phyloP scores from a whole-genome alignment of 257 asterid species.

The Scutellaria baicalensis region DNA sequence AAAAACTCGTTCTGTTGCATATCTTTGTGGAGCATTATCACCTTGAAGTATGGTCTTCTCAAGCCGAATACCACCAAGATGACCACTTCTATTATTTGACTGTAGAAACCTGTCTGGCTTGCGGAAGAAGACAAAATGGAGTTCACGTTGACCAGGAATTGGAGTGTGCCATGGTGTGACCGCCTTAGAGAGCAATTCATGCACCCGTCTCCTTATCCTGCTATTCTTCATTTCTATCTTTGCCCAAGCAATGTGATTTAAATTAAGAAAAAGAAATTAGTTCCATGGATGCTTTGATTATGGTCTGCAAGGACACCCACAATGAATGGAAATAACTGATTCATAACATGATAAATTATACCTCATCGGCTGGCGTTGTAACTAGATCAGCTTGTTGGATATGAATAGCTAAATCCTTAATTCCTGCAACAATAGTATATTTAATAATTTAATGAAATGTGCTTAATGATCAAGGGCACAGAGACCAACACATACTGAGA shows the following conservation, averaged over 20 bases:
- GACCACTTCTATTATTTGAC: slow-evolving; percentile 38
- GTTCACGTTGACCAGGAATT: slow-evolving; percentile 50
- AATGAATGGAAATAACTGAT: slow-evolving; percentile 1
- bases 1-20: not conserved
- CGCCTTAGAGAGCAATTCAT: slow-evolving; percentile 81
- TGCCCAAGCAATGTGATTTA: slow-evolving; percentile 23
- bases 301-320: not conserved
- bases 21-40: slow-evolving; percentile 13
- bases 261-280: slow-evolving; percentile 10
- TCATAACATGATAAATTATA: slow-evolving; percentile 10
- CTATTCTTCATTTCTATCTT: slow-evolving; percentile 82
- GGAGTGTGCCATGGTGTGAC: slow-evolving; percentile 33
- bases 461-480: too few species aligned
- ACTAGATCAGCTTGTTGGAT: slow-evolving; percentile 55
- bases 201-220: slow-evolving; percentile 78
- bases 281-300: not conserved
- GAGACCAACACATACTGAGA: not conserved
- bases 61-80: slow-evolving; percentile 57
- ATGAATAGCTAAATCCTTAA: slow-evolving; percentile 46
- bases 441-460: not conserved
- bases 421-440: slow-evolving; percentile 41
- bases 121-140: slow-evolving; percentile 81
- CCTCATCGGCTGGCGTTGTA: slow-evolving; percentile 79
- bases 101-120: slow-evolving; percentile 73
- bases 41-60: slow-evolving; percentile 79